Percentiles rank a stretch among this genome's conserved stretches.
Conservation (phyloP, 305 asterid species). For the Fraxinus baroniana region DNA sequence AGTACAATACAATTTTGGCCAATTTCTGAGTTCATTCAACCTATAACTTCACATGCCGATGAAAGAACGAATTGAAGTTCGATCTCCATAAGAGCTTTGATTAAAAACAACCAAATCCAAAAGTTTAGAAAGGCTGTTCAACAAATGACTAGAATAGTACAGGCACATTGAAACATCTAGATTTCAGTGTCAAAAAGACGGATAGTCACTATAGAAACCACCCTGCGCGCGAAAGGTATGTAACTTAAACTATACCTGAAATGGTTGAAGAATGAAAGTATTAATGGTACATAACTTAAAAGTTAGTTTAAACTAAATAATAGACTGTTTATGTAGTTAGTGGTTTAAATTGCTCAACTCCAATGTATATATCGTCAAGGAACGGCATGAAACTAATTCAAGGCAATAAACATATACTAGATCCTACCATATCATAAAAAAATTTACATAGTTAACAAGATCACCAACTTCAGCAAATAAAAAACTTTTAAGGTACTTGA, state of each 20-base stretch:
- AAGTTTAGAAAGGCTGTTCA: slow-evolving; percentile 10
- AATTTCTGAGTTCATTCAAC: background rate
- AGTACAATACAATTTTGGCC: background rate
- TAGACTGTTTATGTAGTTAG: background rate
- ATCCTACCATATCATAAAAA: background rate
- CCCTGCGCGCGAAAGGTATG: slow-evolving; percentile 85
- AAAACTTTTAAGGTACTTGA: too few species aligned
- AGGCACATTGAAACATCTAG: slow-evolving; percentile 31
- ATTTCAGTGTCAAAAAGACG: slow-evolving; percentile 93
- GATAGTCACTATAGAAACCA: slow-evolving; percentile 69
- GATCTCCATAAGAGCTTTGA: background rate
- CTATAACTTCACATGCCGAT: background rate
- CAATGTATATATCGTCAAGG: background rate
- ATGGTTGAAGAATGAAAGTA: slow-evolving; percentile 14
- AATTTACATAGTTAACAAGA: background rate
- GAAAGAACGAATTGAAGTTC: slow-evolving; percentile 26
- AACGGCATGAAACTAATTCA: background rate
- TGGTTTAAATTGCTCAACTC: background rate
- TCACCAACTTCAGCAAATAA: background rate
- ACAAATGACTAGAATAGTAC: slow-evolving; percentile 14
- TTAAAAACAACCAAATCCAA: slow-evolving; percentile 14
- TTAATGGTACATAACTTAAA: slow-evolving; percentile 2
- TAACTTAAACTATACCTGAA: slow-evolving; percentile 97
- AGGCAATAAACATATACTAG: background rate
- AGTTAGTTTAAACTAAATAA: background rate